Percentiles rank a stretch among this genome's conserved stretches.
These are phyloP conservation scores for Boletus sensibilis DNA, from an alignment of 768 basidiomycete species.

Conservation along the genomic window DNA sequence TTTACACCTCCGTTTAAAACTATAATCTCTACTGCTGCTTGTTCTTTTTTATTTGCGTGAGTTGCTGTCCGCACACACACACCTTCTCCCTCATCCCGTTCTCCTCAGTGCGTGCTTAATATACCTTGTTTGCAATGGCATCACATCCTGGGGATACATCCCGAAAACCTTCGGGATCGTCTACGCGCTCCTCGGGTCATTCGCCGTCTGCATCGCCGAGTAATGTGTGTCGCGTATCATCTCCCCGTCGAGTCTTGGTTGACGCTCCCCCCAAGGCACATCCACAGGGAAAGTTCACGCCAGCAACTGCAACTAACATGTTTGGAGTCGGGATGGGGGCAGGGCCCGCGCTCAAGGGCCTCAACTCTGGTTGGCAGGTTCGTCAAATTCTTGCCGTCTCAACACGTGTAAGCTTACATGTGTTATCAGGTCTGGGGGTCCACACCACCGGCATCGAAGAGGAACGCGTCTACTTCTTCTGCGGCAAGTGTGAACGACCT, in stretches of 20 bases:
- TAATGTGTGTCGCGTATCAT: conserved; percentile 43
- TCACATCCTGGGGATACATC: conserved; percentile 44
- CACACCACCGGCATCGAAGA: conserved; percentile 46
- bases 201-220: conserved; percentile 62
- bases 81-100: conserved; percentile 17
- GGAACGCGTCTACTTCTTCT: conserved; percentile 64
- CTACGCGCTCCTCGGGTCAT: conserved; percentile 60
- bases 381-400: conserved; percentile 23
- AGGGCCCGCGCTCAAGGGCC: conserved; percentile 47
- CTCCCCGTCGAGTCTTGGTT: conserved; percentile 1
- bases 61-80: conserved; percentile 14
- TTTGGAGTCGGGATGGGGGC: conserved; percentile 52
- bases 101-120: conserved; percentile 31
- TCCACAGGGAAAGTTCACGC: conserved; percentile 47
- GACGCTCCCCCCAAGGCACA: conserved; percentile 32
- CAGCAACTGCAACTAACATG: conserved; percentile 44
- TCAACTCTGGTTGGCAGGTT: conserved; percentile 70
- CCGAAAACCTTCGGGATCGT: conserved; percentile 68
- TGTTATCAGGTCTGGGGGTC: conserved; percentile 57
- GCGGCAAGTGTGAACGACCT: conserved; percentile 52
- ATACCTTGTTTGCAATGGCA: conserved; percentile 29
- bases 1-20: conserved; percentile 33
- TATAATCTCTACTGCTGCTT: conserved; percentile 32
- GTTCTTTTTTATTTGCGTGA: conserved; percentile 30
- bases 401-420: conserved; percentile 8